Evolutionary conservation across 129 eudicot genomes (phyloP).

Genomic region (Pulicaria dysenterica): DNA sequence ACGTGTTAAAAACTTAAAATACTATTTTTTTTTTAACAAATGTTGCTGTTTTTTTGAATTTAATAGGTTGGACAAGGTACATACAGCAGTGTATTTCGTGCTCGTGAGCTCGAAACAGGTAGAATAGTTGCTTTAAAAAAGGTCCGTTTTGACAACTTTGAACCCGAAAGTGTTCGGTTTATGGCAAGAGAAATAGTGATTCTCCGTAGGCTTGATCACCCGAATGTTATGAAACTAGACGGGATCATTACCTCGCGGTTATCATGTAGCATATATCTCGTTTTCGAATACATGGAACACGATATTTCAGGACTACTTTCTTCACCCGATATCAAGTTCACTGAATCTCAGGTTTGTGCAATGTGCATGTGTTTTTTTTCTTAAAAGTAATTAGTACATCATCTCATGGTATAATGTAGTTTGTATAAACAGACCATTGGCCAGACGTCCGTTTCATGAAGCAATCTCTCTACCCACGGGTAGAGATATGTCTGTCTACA

Average conservation of each 20-base stretch:
- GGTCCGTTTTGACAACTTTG: conserved; percentile 92
- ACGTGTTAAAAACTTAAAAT: no score
- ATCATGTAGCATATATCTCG: conserved; percentile 90
- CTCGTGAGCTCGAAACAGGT: conserved; percentile 78
- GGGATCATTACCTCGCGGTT: conserved; percentile 80
- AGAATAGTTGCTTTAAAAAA: conserved; percentile 88
- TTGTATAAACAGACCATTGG: no score
- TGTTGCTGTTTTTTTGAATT: background rate
- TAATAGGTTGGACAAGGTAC: conserved; percentile 92
- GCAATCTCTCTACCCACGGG: no score
- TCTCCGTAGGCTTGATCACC: conserved; percentile 93
- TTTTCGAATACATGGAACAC: conserved; percentile 96
- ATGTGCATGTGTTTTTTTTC: background rate
- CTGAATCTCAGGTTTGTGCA: conserved; percentile 76
- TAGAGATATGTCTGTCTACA: no score
- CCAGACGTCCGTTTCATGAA: no score
- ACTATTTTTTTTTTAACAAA: no score
- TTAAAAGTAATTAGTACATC: background rate
- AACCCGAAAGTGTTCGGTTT: conserved; percentile 97
- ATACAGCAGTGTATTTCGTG: conserved; percentile 90
- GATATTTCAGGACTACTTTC: conserved; percentile 86
- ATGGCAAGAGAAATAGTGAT: conserved; percentile 92
- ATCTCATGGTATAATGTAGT: no score
- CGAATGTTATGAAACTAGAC: conserved; percentile 83
- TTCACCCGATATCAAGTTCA: conserved; percentile 73